Base-by-base conservation (phyloP, 352 stramenopile species). In the Pythium apleroticum region DNA sequence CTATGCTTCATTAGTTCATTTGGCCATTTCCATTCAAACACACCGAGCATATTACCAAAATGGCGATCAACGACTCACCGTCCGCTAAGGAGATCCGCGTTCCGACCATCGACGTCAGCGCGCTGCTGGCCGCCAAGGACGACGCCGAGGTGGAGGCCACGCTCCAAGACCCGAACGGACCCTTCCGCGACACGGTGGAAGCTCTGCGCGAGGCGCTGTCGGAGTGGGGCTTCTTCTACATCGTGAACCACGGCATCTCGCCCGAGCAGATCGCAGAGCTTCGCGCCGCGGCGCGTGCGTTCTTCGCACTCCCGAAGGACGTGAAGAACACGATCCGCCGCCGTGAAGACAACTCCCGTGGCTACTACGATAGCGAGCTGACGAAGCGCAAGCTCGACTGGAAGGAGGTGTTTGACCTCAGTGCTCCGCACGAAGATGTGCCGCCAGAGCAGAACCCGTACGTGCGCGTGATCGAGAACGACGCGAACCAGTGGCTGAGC, bases 341-440 rank as follows among this genome's bases (percentile, higher is more conserved):
- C 64, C 83, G 17, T 55, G 78, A 62, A 33, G 73, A 66, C 19
- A 98, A 98, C 79, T 74, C 90, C 25, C 78, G 89, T 54, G 95
- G 95, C 17, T 98, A 90, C 70, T 97, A 97, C 72, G 90, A 98
- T 63, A 82, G 95, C 61, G 95, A 98, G 63, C 73, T 98, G 24
- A 98, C 95, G 43, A 98, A 98, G 78, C 88, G 95, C 67, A 92
- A 86, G 56, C 73, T 73, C n/a, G 95, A 98, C 75, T 97, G 89
- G 89, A 98, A 98, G 57, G 84, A 98, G 63, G 76, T 68, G 11
- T 78, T 97, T 12, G 93, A 97, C 78, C 76, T 81, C 45, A 65
- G 63, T 28, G 78, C 73, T 1, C 70, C 24, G 2, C 63, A 77
- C 4, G 75, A 85, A 14, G 76, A 84, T 31, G 68, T 57, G 2